Base-by-base conservation (phyloP, 441 rosid genomes). In the Erysimum cheiri region DNA sequence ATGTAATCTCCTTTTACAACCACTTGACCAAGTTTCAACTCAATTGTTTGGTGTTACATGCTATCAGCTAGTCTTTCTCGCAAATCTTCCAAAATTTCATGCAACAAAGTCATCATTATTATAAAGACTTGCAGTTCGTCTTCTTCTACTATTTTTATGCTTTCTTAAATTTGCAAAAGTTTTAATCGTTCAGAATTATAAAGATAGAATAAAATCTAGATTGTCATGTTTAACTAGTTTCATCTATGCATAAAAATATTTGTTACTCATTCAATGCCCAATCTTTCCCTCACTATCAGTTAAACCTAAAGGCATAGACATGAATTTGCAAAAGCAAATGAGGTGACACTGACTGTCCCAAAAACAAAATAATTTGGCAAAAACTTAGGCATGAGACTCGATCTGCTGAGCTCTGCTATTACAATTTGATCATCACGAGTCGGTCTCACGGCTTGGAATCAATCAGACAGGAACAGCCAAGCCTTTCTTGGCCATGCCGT, bases 401-500 rank as follows among this genome's bases (percentile, higher is more conserved):
- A 22, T 22, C 24, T 22, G 1, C 24, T 22, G 24, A 22, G 24
- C 24, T 22, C 2, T 1, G 24, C 24, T 22, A 22, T 22, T 46
- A 26, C 29, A 28, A 4, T 28, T 14, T 32, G 40, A 69, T 63
- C 64, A 40, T 46, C 56, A 37, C 46, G 58, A 65, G 43, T 22
- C 10, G 59, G 70, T 41, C 67, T 56, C 56, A 44, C 44, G 63
- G 62, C 65, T 69, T 37, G 35, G 17, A 57, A 40, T 61, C 26
- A 52, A 47, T 83, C 81, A 91, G 59, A 91, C 93, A 8, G 94
- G 97, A 77, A 96, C 87, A 6, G 91, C 69, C 77, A 93, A 67
- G 82, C 98, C 97, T 83, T 86, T 93, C 88, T 91, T 88, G 14
- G 92, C 96, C 97, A 93, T 89, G 78, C 91, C 81, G 61, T 91